Evolutionary conservation across 2,329 filamentous ascomycete genomes (phyloP).

Genomic region (Penicillium sp.): DNA sequence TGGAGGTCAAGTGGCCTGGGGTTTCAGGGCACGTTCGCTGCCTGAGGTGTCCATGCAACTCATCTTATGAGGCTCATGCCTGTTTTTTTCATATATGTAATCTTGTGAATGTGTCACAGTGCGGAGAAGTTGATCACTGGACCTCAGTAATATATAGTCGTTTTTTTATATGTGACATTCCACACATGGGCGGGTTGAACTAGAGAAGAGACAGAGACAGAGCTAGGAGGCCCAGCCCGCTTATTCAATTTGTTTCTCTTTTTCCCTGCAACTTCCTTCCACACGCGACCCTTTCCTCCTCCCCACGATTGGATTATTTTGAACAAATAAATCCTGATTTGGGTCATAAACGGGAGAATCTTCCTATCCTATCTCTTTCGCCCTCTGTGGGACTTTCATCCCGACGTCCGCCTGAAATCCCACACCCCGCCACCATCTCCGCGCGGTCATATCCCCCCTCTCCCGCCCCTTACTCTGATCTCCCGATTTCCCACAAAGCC

Average conservation of each 20-base stretch:
- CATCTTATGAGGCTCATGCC: neutral
- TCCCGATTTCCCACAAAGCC: neutral
- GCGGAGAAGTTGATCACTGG: neutral
- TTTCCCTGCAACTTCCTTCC: slow-evolving; percentile 18
- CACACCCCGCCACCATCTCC: slow-evolving; percentile 6
- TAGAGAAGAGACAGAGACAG: neutral
- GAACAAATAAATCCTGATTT: neutral
- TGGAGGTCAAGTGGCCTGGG: neutral
- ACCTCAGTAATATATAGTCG: neutral
- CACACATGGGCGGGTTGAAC: neutral
- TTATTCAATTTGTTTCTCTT: slow-evolving; percentile 26
- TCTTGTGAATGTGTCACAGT: neutral
- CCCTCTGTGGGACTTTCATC: neutral
- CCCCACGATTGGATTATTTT: neutral
- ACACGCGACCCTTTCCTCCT: slow-evolving; percentile 14
- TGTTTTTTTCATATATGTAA: neutral
- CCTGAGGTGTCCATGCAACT: neutral
- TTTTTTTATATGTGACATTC: neutral
- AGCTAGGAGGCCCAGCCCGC: slow-evolving; percentile 18
- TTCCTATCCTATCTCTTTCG: neutral
- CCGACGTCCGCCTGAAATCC: neutral
- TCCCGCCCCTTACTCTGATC: slow-evolving; percentile 11
- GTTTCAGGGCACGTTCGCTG: neutral
- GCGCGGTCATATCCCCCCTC: slow-evolving; percentile 3
- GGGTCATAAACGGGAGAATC: neutral